Conservation (phyloP, 2,329 filamentous ascomycete genomes). For the Pseudogymnoascus pannorum region DNA sequence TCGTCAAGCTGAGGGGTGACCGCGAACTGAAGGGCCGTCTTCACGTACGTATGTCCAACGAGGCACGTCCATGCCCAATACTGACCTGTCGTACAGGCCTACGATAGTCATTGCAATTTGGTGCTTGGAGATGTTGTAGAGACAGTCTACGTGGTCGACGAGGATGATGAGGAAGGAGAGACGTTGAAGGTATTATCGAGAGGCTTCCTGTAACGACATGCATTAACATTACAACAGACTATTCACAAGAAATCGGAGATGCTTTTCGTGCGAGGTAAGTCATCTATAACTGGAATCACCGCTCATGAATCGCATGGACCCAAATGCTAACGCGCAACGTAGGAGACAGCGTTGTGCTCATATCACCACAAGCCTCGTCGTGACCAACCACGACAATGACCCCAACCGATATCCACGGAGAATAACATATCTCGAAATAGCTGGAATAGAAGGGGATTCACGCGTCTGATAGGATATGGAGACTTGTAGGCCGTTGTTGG, state of each 20-base stretch:
- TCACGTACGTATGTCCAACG: slow-evolving; percentile 58
- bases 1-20: slow-evolving; percentile 94
- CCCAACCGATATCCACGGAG: neutral
- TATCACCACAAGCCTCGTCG: slow-evolving; percentile 44
- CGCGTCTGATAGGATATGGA: neutral
- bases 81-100: slow-evolving; percentile 55
- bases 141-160: slow-evolving; percentile 89
- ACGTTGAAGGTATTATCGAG: slow-evolving; percentile 55
- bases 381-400: slow-evolving; percentile 15
- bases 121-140: slow-evolving; percentile 95
- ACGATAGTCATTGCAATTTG: slow-evolving; percentile 97
- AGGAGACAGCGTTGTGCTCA: slow-evolving; percentile 69
- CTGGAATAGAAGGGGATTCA: neutral
- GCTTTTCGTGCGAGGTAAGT: slow-evolving; percentile 89
- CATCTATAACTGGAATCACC: slow-evolving; percentile 7
- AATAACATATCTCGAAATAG: slow-evolving; percentile 4
- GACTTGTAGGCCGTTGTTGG: neutral
- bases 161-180: slow-evolving; percentile 74
- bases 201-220: neutral
- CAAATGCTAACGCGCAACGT: slow-evolving; percentile 19
- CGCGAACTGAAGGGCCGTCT: slow-evolving; percentile 90
- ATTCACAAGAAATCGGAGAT: slow-evolving; percentile 97
- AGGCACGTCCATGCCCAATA: slow-evolving; percentile 16
- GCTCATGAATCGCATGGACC: neutral
- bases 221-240: slow-evolving; percentile 48